These are phyloP conservation scores for Schoenoplectus tabernaemontani DNA, from an alignment of 202 grass and related monocot genomes.

Conservation along the genomic window DNA sequence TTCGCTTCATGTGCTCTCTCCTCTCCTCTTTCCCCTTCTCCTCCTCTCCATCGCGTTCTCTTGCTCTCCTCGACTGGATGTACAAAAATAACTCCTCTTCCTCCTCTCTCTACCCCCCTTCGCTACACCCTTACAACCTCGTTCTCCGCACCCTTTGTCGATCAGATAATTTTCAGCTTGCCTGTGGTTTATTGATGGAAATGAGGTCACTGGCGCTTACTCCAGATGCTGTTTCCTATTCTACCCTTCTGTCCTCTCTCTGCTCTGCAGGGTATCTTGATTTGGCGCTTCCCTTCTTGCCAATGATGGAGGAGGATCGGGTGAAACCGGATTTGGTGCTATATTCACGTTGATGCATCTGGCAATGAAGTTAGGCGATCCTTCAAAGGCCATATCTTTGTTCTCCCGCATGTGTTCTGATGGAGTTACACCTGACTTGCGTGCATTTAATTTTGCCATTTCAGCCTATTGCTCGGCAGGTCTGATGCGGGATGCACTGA, in stretches of 20 bases:
- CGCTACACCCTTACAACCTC: conserved; percentile 66
- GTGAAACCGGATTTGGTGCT: conserved; percentile 63
- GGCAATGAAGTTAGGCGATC: conserved; percentile 47
- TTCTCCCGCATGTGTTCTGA: conserved; percentile 56
- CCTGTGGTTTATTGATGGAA: conserved; percentile 69
- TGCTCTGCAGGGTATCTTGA: conserved; percentile 58
- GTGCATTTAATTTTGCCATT: conserved; percentile 74
- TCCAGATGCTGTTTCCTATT: conserved; percentile 78
- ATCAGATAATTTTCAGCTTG: conserved; percentile 43
- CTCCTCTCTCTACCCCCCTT: conserved; percentile 31
- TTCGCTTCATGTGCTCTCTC: conserved; percentile 79
- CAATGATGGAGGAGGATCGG: conserved; percentile 66
- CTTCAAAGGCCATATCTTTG: conserved; percentile 74
- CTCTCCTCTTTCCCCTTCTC: conserved; percentile 48
- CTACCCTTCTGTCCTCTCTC: conserved; percentile 81
- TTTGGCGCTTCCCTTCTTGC: conserved; percentile 68
- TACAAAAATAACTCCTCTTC: conserved; percentile 15
- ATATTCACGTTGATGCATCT: conserved; percentile 86
- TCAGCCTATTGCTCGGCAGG: conserved; percentile 49
- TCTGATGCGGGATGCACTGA: conserved; percentile 56
- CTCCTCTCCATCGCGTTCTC: conserved; percentile 47
- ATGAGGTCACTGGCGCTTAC: conserved; percentile 46
- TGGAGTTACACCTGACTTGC: conserved; percentile 55
- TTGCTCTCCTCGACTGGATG: conserved; percentile 75
- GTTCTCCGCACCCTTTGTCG: conserved; percentile 55